Conservation (phyloP, 176 grass and related monocot genomes). For the Raddia guianensis region DNA sequence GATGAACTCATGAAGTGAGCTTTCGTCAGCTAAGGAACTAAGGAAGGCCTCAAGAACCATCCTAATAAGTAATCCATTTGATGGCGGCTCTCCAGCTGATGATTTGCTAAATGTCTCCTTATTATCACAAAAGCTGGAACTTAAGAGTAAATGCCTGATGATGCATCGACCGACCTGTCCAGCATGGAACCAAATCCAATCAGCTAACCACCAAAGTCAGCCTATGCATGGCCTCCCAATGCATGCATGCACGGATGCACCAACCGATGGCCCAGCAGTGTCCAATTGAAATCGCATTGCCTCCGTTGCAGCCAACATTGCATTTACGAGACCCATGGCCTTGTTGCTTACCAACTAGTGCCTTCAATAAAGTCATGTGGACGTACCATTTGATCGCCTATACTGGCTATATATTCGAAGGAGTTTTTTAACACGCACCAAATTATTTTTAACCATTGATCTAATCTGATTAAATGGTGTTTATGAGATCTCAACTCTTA, state of each 20-base stretch:
- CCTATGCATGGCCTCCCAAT: conserved; percentile 6
- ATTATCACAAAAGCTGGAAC: conserved; percentile 11
- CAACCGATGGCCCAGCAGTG: conserved; percentile 26
- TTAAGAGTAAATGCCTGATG: conserved; percentile 6
- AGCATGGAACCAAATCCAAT: neutral
- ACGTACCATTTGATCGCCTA: neutral
- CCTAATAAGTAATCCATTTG: conserved; percentile 14
- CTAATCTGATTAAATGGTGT: no score
- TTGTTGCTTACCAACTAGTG: conserved; percentile 32
- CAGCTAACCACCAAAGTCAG: conserved; percentile 21
- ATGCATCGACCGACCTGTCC: neutral
- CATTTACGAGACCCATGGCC: conserved; percentile 21
- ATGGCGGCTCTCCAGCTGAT: conserved; percentile 27
- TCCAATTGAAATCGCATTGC: conserved; percentile 5
- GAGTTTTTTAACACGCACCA: no score
- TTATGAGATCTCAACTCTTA: no score
- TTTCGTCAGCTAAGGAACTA: conserved; percentile 37
- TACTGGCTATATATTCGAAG: conserved; percentile 13
- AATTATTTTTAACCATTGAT: no score
- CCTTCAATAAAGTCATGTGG: conserved; percentile 8
- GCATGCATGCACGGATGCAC: neutral
- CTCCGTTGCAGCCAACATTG: conserved; percentile 30
- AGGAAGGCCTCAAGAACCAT: conserved; percentile 42
- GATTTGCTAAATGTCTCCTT: conserved; percentile 9
- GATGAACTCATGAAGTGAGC: conserved; percentile 12